Evolutionary conservation across 2,329 filamentous ascomycete species (phyloP).

Genomic region (Cytospora piceae): DNA sequence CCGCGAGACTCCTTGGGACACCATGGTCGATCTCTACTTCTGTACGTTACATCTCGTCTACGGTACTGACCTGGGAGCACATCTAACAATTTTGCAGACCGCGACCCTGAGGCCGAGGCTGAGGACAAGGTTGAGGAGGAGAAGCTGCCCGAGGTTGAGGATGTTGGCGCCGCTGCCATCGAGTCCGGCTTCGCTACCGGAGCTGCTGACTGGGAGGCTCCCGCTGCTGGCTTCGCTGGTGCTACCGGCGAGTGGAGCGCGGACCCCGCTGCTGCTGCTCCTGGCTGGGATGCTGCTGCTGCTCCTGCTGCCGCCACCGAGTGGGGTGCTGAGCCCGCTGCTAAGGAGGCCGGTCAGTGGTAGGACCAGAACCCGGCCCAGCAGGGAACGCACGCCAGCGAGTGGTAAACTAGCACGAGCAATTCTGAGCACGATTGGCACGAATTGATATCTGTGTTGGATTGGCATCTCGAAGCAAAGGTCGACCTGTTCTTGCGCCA

Average conservation of each 20-base stretch:
- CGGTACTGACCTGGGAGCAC: neutral
- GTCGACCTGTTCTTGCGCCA: constrained; percentile 73
- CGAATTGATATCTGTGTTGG: constrained; percentile 33
- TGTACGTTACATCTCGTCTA: constrained; percentile 56
- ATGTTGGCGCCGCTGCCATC: constrained; percentile 78
- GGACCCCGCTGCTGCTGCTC: constrained; percentile 59
- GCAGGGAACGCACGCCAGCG: constrained; percentile 20
- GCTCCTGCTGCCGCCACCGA: constrained; percentile 51
- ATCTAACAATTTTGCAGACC: constrained; percentile 59
- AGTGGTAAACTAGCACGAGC: constrained; percentile 18
- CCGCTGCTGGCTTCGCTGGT: constrained; percentile 52
- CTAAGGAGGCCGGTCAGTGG: constrained; percentile 56
- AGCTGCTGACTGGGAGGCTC: constrained; percentile 48
- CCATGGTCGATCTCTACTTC: constrained; percentile 99
- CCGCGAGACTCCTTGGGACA: constrained; percentile 97
- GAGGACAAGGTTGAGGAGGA: constrained; percentile 96
- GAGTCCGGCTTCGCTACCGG: constrained; percentile 79
- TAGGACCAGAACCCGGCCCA: constrained; percentile 7
- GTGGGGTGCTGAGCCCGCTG: constrained; percentile 52
- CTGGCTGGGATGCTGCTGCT: constrained; percentile 51
- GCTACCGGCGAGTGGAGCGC: constrained; percentile 66
- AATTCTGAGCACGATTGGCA: constrained; percentile 36
- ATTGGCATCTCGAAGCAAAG: constrained; percentile 40
- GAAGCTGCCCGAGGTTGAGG: constrained; percentile 84
- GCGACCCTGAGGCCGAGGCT: constrained; percentile 98